Base-by-base conservation (phyloP, 1,284 basidiomycete genomes). In the Ustilago trichophora region DNA sequence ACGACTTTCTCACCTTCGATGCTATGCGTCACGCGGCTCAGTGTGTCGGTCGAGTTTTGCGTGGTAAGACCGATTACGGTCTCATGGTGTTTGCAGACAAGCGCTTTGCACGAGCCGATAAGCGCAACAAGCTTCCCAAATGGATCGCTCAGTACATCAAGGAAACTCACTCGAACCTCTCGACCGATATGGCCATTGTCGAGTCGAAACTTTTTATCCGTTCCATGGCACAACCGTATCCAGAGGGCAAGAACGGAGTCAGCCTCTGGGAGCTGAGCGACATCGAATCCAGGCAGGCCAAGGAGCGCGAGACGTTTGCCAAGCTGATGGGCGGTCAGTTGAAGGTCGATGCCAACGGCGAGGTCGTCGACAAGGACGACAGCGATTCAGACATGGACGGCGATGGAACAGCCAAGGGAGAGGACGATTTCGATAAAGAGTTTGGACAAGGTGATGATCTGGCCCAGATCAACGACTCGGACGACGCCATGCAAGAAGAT, bases 11-110 rank as follows among this genome's bases (percentile, higher is more conserved):
- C 21, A 96, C 96, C 18, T 99, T 99, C 83, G 96, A 99, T 80
- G 96, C 96, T 3, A 98, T 99, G 92, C 89, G 96, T 53, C 98
- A 97, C 78, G 96, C 96, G 4, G 96, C 96, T 12, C 96, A 99
- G 80, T 99, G 96, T 82, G 95, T 99, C 5, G 96, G 96, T 29
- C 92, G 96, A 77, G 96, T 96, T 22, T 83, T 99, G 81, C 89
- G 96, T 52, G 95, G 95, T 34, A 99, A 99, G 85, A 98, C 95
- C 1, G 96, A 99, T 83, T 99, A 96, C 90, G 96, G 96, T 36
- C 83, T 99, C 76, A 98, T 99, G 96, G 89, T 98, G 13, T 98
- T 99, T 83, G 96, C 96, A 0, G 96, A 99, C 83, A 97, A 80
- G 93, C 90, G 96, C 10, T 99, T 98, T 81, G 95, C 95, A 10